A percentile compares a stretch with the other conserved stretches of the same genome.
Conservation (phyloP, 108 stramenopile species). For the Cylindrotheca fusiformis region DNA sequence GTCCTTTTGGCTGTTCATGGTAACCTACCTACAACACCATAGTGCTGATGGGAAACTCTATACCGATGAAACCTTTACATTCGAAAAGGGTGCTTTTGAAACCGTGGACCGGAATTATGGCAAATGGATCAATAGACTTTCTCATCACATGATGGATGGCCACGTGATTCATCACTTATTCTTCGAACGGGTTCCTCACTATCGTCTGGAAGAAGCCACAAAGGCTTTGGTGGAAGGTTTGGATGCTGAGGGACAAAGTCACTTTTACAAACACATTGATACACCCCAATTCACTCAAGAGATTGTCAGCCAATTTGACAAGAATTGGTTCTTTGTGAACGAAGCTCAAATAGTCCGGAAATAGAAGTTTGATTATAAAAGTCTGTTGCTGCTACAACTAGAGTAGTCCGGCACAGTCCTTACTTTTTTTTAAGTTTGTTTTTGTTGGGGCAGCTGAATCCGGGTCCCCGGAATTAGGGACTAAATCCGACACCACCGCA, state of each 20-base stretch:
- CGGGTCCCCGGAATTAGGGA: too few species aligned
- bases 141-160: constrained; percentile 93
- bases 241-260: constrained; percentile 34
- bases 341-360: constrained; percentile 59
- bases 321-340: constrained; percentile 75
- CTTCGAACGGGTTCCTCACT: constrained; percentile 88
- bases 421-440: too few species aligned
- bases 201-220: constrained; percentile 67
- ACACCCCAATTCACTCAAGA: constrained; percentile 60
- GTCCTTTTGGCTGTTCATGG: constrained; percentile 90
- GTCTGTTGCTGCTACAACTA: too few species aligned
- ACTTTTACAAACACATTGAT: constrained; percentile 58
- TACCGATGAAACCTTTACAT: constrained; percentile 76
- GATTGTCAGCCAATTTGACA: constrained; percentile 64
- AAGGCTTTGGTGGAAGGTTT: constrained; percentile 38
- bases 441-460: too few species aligned
- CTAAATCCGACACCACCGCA: too few species aligned
- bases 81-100: constrained; percentile 80
- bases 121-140: constrained; percentile 69
- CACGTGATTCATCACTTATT: constrained; percentile 93
- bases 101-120: constrained; percentile 90
- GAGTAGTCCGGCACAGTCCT: too few species aligned
- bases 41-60: constrained; percentile 79
- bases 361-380: too few species aligned
- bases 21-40: constrained; percentile 93